Base-by-base conservation (phyloP, 495 filamentous ascomycete species). In the Parachaetomium inaequale region DNA sequence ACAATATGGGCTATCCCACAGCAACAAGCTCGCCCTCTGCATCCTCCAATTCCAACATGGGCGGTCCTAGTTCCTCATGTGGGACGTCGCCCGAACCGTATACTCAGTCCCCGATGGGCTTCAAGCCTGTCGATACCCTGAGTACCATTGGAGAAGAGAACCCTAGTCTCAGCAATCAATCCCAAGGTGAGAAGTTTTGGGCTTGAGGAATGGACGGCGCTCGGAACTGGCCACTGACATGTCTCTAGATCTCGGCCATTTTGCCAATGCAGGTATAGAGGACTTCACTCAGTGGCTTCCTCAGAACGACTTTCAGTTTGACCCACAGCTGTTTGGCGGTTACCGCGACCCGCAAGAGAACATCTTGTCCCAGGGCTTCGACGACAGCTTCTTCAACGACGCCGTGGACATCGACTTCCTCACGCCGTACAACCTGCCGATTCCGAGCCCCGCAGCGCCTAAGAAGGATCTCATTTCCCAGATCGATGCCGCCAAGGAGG, bases 271-370 rank as follows among this genome's bases (percentile, higher is more conserved):
- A 15, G 65, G 62, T 26, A 29, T 59, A 19, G 66, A 78, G 43
- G 77, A 79, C 63, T 78, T 96, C 52, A 89, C 92, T 67, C 43
- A 58, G 21, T 93, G 88, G 84, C 72, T 96, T 61, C 85, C 89
- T 11, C 90, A 96, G 71, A 94, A 92, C 70, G 86, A 88, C 45
- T 91, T 91, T 55, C 86, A 91, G 65, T 97, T 98, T 66, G 91
- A 98, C 64, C 94, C 94, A 1, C 84, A 91, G 34, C 82, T 98
- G 2, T 99, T 98, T 73, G 89, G 88, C 55, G 92, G 93, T 65
- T 98, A 96, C 75, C 87, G 94, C 42, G 95, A 99, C 68, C 87
- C 89, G 7, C 90, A 96, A 66, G 90, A 91, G 60, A 89, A 86
- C 57, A 78, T 87, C 32, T 72, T 89, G 36, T 62, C 51, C 17